A percentile compares a stretch with the other conserved stretches of the same genome.
Evolutionary conservation across 2,329 filamentous ascomycete species (phyloP).

Genomic region (Byssochlamys sp.): DNA sequence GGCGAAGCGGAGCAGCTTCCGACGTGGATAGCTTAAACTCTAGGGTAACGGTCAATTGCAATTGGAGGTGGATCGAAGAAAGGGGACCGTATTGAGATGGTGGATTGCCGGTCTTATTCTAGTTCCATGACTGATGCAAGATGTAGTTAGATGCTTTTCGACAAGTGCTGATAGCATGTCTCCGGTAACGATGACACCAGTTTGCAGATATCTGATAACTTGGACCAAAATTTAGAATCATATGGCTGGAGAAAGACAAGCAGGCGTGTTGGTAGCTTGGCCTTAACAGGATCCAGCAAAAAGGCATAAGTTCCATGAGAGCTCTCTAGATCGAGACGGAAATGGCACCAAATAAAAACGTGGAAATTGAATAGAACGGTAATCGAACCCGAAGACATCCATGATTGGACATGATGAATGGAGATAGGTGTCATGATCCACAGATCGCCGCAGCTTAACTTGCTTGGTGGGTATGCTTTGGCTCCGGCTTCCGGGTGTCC

Average conservation of each 20-base stretch:
- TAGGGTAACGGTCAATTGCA: not conserved
- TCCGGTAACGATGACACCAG: not conserved
- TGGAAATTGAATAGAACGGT: not conserved
- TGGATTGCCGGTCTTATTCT: not conserved
- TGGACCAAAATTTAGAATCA: not conserved
- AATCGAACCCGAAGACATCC: not conserved
- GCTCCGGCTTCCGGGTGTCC: not conserved
- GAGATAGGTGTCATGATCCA: not conserved
- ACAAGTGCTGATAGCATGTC: not conserved
- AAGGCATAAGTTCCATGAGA: not conserved
- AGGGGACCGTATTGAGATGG: not conserved
- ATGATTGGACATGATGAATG: not conserved
- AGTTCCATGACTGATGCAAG: not conserved
- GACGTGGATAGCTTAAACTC: not conserved
- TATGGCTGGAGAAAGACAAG: not conserved
- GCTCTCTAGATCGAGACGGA: not conserved
- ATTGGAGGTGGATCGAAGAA: not conserved
- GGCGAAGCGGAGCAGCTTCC: not conserved
- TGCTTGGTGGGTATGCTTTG: not conserved
- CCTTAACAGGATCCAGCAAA: not conserved
- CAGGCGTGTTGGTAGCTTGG: not conserved
- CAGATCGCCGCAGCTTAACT: not conserved
- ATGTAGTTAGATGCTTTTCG: not conserved
- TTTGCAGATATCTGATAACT: not conserved
- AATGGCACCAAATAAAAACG: not conserved